Evolutionary conservation across 1,139 yeast species (phyloP), one percentile per base, ranked within the genome.

Genomic region (Yamadazyma songkhlaensis): DNA sequence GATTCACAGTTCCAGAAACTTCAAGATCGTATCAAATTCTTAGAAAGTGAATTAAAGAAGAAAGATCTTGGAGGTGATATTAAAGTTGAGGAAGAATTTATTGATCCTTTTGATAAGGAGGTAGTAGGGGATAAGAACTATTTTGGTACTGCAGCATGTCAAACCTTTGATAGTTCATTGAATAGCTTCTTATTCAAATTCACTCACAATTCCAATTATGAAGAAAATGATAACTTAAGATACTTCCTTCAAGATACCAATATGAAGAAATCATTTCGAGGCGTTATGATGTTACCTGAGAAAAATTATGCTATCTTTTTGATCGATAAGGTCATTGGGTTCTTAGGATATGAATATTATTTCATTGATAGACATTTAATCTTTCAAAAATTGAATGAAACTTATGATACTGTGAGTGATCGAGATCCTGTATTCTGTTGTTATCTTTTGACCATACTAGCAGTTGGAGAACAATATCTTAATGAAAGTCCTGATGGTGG

Each of bases 401-500:
- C 41, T 9, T 46, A 46, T 29, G 41, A 36, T 2, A 24, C 42
- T 1, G 25, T 31, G 11, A 20, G 34, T 8, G 45, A 45, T 25
- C 36, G 39, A 32, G 42, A 42, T 14, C 44, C 46, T 11, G 29
- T 30, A 3, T 44, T 44, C 45, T 24, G 45, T 23, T 40, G 47
- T 20, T 45, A 45, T 31, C 29, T 45, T 9, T 34, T 45, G 23
- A 34, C 43, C 13, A 32, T 37, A 2, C 36, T 45, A 14, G 49
- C 49, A 4, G 45, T 42, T 9, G 49, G 49, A 6, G 49, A 45
- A 36, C 49, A 45, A 25, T 42, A 42, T 29, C 32, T 45, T 2
- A 44, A 45, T 33, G 47, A 44, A 25, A 35, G 44, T 8, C 36
- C 44, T 2, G 47, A 42, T 35, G 48, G 42, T 3, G 43, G 39